A percentile compares a stretch with the other conserved stretches of the same genome.
Conservation (phyloP, 805 yeast genomes). For the Candida yuanshanica region DNA sequence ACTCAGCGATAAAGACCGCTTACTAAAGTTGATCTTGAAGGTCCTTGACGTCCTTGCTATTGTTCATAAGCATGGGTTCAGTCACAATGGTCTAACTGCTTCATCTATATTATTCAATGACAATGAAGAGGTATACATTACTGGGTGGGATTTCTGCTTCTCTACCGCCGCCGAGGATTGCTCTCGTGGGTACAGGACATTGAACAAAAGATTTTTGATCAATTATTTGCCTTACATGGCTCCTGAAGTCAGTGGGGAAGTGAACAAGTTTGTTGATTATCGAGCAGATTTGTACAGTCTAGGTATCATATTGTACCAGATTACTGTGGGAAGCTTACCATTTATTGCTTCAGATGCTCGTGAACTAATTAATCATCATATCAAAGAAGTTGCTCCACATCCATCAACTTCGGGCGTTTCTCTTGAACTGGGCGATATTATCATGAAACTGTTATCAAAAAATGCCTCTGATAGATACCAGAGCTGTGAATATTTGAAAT, state of each 20-base stretch:
- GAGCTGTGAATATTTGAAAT: constrained; percentile 28
- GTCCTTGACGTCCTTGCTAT: constrained; percentile 21
- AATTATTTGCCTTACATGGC: constrained; percentile 42
- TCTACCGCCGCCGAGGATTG: constrained; percentile 36
- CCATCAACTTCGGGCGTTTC: constrained; percentile 25
- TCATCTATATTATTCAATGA: constrained; percentile 33
- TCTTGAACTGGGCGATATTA: constrained; percentile 31
- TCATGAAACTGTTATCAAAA: constrained; percentile 39
- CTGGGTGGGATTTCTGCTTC: constrained; percentile 46
- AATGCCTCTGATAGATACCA: constrained; percentile 34
- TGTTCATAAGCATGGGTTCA: constrained; percentile 37
- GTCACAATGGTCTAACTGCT: constrained; percentile 42
- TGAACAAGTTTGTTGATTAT: constrained; percentile 34
- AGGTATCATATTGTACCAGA: constrained; percentile 45
- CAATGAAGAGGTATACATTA: constrained; percentile 30
- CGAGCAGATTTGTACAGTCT: constrained; percentile 44
- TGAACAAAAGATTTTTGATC: constrained; percentile 33
- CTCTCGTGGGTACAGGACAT: constrained; percentile 34
- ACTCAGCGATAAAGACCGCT: constrained; percentile 9
- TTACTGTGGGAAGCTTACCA: constrained; percentile 40
- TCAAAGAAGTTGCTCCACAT: constrained; percentile 35
- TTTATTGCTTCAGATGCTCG: constrained; percentile 36
- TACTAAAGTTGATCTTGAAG: constrained; percentile 20
- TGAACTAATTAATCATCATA: constrained; percentile 34
- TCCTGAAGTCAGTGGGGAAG: constrained; percentile 43